Evolutionary conservation across 108 stramenopile genomes (phyloP), one percentile per base, ranked within the genome.

Genomic region (Schizochytrium sp.): DNA sequence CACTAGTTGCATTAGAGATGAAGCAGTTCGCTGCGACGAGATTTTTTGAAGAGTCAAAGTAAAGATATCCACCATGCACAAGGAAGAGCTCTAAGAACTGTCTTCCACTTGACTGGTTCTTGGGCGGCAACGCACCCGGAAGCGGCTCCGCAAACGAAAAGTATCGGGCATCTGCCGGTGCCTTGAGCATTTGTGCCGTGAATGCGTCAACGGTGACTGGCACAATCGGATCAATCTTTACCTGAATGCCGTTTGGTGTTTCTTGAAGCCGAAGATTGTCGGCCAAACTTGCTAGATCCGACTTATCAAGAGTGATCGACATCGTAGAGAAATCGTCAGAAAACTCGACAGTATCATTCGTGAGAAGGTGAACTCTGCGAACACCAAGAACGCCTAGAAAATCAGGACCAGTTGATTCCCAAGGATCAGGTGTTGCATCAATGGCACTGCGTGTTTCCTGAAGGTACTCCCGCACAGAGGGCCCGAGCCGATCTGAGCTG

Each of bases 11-110:
- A 8, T 72, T 15, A 42, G n/a, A 28, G 42, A 41, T 8, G 72
- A 72, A 72, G 72, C 72, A 72, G 72, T 72, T 72, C 40, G 41
- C 72, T 5, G 40, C 15, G 40, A 72, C 10, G 8, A 72, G 8
- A 15, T 42, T n/a, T 15, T 12, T 72, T 41, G 28, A 8, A 7
- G 28, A 8, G 72, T 72, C 41, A 72, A 72, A 72, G 72, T 72
- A 72, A 7, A 72, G 40, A 41, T 41, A 72, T 5, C 72, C 72
- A 12, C 72, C 72, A 41, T 72, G 72, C n/a, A 72, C 12, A 28
- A 72, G 41, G 38, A 72, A 15, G 57, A 58, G 57, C 57, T 58
- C 57, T 10, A 58, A 17, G 13, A 58, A 58, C 10, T 17, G 13
- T 17, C 17, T 58, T 10, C 57, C 57, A 28, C 28, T 28, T 17